Conservation (phyloP, 441 rosid species). For the Eruca vesicaria region DNA sequence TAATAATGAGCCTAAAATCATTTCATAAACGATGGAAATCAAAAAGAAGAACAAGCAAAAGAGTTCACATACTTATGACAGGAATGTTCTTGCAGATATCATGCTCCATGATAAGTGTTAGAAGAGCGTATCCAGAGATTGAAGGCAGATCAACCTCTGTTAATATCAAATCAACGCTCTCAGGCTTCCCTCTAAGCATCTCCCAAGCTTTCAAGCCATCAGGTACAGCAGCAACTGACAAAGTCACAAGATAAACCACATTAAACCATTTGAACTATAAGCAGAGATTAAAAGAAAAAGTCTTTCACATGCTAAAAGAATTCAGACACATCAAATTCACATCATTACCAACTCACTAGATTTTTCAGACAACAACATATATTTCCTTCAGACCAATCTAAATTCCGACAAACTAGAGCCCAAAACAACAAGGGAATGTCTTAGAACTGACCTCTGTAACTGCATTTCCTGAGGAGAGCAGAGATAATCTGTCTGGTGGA, state of each 20-base stretch:
- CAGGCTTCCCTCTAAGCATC: constrained; percentile 63
- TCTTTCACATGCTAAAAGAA: background rate
- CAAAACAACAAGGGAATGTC: background rate
- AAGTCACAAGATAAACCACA: constrained; percentile 2
- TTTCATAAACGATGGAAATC: background rate
- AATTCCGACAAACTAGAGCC: background rate
- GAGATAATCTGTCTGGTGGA: constrained; percentile 86
- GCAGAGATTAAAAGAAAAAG: background rate
- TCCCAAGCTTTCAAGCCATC: constrained; percentile 98
- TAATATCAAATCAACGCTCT: constrained; percentile 67
- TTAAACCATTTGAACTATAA: background rate
- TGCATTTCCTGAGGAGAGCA: constrained; percentile 86
- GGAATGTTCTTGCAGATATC: constrained; percentile 86
- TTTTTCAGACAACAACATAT: background rate
- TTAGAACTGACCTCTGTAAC: constrained; percentile 63
- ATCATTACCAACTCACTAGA: constrained; percentile 16
- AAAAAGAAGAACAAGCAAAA: background rate
- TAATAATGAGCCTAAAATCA: background rate
- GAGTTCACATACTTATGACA: constrained; percentile 68
- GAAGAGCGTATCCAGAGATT: constrained; percentile 84
- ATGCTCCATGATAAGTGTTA: constrained; percentile 84
- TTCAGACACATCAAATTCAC: background rate
- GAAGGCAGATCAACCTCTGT: constrained; percentile 91
- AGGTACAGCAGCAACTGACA: constrained; percentile 70
- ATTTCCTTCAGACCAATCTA: background rate